Evolutionary conservation across 129 eudicot species (phyloP), one percentile per base, ranked within the genome.

Genomic region (Saussurea involucrata): DNA sequence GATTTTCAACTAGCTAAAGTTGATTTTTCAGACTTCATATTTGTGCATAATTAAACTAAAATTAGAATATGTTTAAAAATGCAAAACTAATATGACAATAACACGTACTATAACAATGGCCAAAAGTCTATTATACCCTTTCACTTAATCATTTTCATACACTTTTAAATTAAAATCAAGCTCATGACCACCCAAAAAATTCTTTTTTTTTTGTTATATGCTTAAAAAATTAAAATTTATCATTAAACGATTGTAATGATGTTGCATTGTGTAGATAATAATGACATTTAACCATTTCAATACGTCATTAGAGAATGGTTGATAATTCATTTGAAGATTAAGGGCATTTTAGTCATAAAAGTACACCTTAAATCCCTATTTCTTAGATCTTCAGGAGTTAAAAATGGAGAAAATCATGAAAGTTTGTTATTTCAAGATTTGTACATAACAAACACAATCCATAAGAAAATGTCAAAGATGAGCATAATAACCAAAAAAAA

Each of bases 241-340:
- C 69, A 33, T 34, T 74, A 74, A 58, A 58, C 61, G 60, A 79
- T 46, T 44, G 78, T 55, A 79, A 73, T 67, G 69, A 80, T 74
- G 75, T 74, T 53, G 63, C 73, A 55, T 65, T 80, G 49, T 64
- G 71, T 78, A 63, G 63, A 70, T 22, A 78, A 34, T 69, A 71
- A 78, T 78, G 71, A 61, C 72, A 61, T 70, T 37, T 78, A 70
- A 78, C 82, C 71, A 78, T 58, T 78, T 78, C 66, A 60, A 37
- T 63, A 69, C 82, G 61, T 78, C 80, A 76, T 66, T 76, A 76
- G 21, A 4, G 13, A 76, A 67, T 46, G 20, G 46, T 5, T n/a
- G 21, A 22, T 20, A 66, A 46, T 21, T 76, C 36, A 64, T 75
- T 8, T 64, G 72, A 40, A 40, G 27, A 58, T 17, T 24, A 40